phyloP scores from a whole-genome alignment of 2,329 filamentous ascomycete genomes.

The Colletotrichum sp. region DNA sequence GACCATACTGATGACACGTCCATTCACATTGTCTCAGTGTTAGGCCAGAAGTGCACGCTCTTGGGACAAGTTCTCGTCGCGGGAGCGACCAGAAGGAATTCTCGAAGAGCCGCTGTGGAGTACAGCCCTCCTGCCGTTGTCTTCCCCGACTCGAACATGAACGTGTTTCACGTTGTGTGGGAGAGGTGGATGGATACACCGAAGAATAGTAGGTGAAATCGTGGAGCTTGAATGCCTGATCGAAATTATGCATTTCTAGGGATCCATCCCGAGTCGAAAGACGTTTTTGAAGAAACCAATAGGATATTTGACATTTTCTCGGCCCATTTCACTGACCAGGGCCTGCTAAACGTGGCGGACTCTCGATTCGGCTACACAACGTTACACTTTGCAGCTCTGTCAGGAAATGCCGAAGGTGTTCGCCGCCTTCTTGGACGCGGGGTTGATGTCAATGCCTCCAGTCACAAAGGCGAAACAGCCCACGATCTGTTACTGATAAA shows the following conservation, averaged over 20 bases:
- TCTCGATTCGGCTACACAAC: not conserved
- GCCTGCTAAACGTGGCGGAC: not conserved
- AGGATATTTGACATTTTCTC: not conserved
- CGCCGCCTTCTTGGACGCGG: not conserved
- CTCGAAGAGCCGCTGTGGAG: not conserved
- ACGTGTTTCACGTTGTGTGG: not conserved
- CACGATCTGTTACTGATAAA: not conserved
- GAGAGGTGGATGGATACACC: not conserved
- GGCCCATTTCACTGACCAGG: not conserved
- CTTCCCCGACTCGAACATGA: not conserved
- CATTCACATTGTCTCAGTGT: not conserved
- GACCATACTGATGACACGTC: not conserved
- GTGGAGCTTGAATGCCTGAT: no score
- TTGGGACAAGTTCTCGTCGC: not conserved
- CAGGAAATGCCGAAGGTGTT: not conserved
- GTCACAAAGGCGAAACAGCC: not conserved
- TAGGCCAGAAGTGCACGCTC: not conserved
- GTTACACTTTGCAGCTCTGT: not conserved
- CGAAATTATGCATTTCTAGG: no score
- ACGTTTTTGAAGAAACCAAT: not conserved
- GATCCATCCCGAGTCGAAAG: not conserved
- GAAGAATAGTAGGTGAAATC: no score
- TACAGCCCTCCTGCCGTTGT: rapidly evolving
- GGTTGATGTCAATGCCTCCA: not conserved
- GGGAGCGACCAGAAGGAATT: rapidly evolving